These are phyloP conservation scores for Candida dajiaensis DNA, from an alignment of 805 yeast genomes.

Conservation along the genomic window DNA sequence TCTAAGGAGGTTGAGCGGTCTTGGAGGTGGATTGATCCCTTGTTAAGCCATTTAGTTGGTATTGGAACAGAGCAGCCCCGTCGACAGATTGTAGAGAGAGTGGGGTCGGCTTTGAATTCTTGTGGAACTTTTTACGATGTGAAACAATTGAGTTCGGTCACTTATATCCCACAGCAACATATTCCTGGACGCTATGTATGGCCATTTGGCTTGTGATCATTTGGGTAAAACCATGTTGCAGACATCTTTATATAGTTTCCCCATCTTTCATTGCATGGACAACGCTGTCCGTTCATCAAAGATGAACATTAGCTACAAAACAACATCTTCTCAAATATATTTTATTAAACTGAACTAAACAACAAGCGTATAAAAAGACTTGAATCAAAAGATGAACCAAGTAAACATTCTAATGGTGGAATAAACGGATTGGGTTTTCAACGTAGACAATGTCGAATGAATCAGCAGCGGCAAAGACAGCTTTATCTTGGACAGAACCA, in stretches of 20 bases:
- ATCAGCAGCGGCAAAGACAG: slow-evolving; percentile 94
- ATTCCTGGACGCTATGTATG: slow-evolving; percentile 99
- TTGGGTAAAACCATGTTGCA: slow-evolving; percentile 99
- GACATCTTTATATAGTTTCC: slow-evolving; percentile 44
- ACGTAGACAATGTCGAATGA: slow-evolving; percentile 85
- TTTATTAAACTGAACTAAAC: neutral
- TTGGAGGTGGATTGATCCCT: slow-evolving; percentile 22
- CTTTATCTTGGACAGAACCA: slow-evolving; percentile 97
- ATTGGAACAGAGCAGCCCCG: slow-evolving; percentile 88
- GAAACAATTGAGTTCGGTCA: slow-evolving; percentile 30
- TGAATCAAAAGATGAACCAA: neutral
- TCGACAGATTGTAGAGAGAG: slow-evolving; percentile 90
- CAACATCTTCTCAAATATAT: neutral
- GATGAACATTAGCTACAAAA: neutral
- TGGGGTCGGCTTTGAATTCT: slow-evolving; percentile 58
- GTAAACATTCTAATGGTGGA: slow-evolving; percentile 67
- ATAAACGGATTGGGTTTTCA: slow-evolving; percentile 94
- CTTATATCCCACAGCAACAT: slow-evolving; percentile 77
- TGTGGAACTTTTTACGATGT: slow-evolving; percentile 19
- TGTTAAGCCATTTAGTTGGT: slow-evolving; percentile 3
- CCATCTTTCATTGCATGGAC: neutral
- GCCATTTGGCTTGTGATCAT: slow-evolving; percentile 87
- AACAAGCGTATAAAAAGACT: neutral
- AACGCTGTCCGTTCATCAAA: neutral
- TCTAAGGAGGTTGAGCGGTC: slow-evolving; percentile 46